These are phyloP conservation scores for Coemansia sp. DNA, from an alignment of 192 early-diverging fungal genomes.

Conservation along the genomic window DNA sequence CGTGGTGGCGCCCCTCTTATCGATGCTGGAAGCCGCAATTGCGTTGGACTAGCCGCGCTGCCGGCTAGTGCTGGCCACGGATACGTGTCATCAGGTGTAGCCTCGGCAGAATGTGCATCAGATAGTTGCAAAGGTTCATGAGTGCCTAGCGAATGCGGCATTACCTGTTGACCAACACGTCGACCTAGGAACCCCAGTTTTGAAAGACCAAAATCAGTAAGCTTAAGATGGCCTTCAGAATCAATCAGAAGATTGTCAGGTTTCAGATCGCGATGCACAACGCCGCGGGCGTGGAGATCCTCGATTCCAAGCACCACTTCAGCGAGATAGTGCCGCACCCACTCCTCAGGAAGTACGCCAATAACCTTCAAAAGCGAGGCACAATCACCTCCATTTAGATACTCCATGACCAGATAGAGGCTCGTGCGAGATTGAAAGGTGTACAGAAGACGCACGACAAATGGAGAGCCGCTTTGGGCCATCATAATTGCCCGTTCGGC, in stretches of 20 bases:
- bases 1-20: background rate
- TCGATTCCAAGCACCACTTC: conserved; percentile 86
- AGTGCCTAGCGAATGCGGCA: conserved; percentile 1
- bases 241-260: conserved; percentile 87
- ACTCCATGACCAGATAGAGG: conserved; percentile 88
- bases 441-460: conserved; percentile 85
- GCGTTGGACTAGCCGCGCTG: no score
- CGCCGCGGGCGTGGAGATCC: conserved; percentile 81
- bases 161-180: conserved; percentile 36
- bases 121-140: background rate
- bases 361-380: conserved; percentile 72
- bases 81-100: no score
- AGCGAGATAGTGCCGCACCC: conserved; percentile 83
- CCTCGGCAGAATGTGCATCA: no score
- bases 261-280: conserved; percentile 81
- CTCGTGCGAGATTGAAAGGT: conserved; percentile 86
- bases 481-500: conserved; percentile 66
- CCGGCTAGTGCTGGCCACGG: no score
- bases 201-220: conserved; percentile 89
- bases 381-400: conserved; percentile 83
- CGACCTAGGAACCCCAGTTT: conserved; percentile 50
- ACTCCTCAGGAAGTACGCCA: conserved; percentile 71
- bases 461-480: conserved; percentile 79
- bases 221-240: conserved; percentile 82
- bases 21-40: background rate